phyloP scores from a whole-genome alignment of 75 land plant genomes.

The Ceratopteris richardii region DNA sequence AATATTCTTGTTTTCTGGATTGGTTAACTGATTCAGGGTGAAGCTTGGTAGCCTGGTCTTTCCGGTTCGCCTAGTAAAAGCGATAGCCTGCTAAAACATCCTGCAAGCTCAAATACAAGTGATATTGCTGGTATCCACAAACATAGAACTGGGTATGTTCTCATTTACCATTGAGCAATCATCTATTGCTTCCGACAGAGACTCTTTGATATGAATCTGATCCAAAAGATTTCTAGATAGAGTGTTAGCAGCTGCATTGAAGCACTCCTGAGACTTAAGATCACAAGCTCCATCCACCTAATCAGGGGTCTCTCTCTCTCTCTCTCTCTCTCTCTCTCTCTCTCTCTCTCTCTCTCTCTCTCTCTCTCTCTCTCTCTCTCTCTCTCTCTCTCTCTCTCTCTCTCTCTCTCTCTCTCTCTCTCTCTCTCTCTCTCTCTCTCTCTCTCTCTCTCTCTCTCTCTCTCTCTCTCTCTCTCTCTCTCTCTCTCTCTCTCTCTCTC shows the following conservation, averaged over 20 bases:
- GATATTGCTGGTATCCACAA: no score
- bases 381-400: background rate
- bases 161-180: slow-evolving; percentile 23
- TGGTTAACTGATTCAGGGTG: slow-evolving; percentile 4
- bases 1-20: slow-evolving; percentile 8
- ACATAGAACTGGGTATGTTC: background rate
- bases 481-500: no score
- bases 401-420: background rate
- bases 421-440: background rate
- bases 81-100: slow-evolving; percentile 24
- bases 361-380: background rate
- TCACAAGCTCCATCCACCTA: slow-evolving; percentile 26
- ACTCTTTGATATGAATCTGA: slow-evolving; percentile 6
- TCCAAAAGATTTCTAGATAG: slow-evolving; percentile 10
- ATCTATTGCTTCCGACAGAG: slow-evolving; percentile 16
- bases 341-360: slow-evolving; percentile 7
- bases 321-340: slow-evolving; percentile 8
- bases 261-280: slow-evolving; percentile 14
- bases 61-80: slow-evolving; percentile 28
- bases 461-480: no score
- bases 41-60: slow-evolving; percentile 11
- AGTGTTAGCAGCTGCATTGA: slow-evolving; percentile 19
- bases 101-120: background rate
- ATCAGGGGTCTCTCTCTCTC: background rate
- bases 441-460: background rate